Base-by-base conservation (phyloP, 371 early-diverging fungal genomes). In the Entomophthora muscae region DNA sequence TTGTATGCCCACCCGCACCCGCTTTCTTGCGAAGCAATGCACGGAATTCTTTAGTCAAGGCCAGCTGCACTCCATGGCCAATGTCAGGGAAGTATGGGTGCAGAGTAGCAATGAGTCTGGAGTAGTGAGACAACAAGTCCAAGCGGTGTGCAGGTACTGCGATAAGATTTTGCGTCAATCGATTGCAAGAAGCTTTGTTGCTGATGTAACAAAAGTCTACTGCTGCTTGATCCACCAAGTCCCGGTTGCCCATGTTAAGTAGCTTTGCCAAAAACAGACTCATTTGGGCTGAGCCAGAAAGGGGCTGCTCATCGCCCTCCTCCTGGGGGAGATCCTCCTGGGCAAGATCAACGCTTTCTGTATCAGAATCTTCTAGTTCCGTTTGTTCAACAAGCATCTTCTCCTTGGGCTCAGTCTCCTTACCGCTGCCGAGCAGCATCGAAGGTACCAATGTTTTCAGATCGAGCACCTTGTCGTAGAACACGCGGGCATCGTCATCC, bases 131-230 rank as follows among this genome's bases (percentile, higher is more conserved):
- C 12, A 98, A 68, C 3, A 95, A 70, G 64, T 92, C 96, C 22
- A 85, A 70, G 29, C 95, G 80, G 51, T 82, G 78, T 5, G 91
- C 78, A 27, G 91, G 88, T 1, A 95, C 89, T 32, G 78, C 81
- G 0, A 86, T 65, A 22, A 98, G 71, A 0, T 83, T 76, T 76
- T 78, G 59, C 17, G 86, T 76, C 1, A 97, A 75, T 53, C 80
- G 77, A n/a, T 81, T 85, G 32, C 93, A 79, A 22, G 86, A 78
- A 22, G 74, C 71, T 65, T 90, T 91, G 55, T 80, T 83, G 72
- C 93, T 95, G 22, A 90, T 68, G 68, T 82, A 92, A 69, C 93
- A 93, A 72, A 95, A 95, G 53, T 95, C 91, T 17, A 94, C 85
- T 0, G 97, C 95, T 1, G 86, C 74, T 66, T 86, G 80, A 72